Evolutionary conservation across 306 rosid genomes (phyloP), one percentile per base, ranked within the genome.

Genomic region (Vigna radiata): DNA sequence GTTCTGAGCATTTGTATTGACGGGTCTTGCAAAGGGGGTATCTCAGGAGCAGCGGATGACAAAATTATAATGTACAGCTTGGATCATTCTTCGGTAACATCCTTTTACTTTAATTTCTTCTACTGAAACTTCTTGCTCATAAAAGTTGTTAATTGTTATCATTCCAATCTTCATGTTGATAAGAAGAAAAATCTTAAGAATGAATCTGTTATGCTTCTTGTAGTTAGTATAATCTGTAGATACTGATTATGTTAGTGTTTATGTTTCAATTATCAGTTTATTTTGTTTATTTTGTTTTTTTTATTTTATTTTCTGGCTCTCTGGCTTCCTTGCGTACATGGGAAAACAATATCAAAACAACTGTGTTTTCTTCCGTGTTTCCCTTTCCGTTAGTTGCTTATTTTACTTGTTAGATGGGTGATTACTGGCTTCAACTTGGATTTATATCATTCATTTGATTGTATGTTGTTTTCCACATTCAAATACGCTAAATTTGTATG

Each of bases 21-120:
- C 39, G 92, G 86, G 50, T 80, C 87, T 25, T 90, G 96, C 85
- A 88, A 73, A n/a, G 98, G 97, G 74, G 97, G 97, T 49, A 79
- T 95, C 84, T 90, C 93, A 0, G 98, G 97, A 87, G 89, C 93
- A 60, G 97, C 97, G 29, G 97, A 92, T 85, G 89, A 92, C 83
- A 95, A 88, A 84, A 73, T 89, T 83, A 78, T 90, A 81, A 82
- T 88, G 88, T 89, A 76, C 77, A 73, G 88, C 85, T 79, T 95
- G 96, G 97, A 95, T 81, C 90, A 90, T 81, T 82, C 97, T 79
- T 80, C 37, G 97, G 97, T 95, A 92, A 84, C 53, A 72, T 60
- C 46, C 25, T 50, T 21, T 79, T 74, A 15, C 11, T 73, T 44
- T 17, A 37, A 7, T 33, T 41, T 66, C 74, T 69, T 73, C 68